phyloP scores from a whole-genome alignment of 192 early-diverging fungal species.

The Backusella psychrophila region DNA sequence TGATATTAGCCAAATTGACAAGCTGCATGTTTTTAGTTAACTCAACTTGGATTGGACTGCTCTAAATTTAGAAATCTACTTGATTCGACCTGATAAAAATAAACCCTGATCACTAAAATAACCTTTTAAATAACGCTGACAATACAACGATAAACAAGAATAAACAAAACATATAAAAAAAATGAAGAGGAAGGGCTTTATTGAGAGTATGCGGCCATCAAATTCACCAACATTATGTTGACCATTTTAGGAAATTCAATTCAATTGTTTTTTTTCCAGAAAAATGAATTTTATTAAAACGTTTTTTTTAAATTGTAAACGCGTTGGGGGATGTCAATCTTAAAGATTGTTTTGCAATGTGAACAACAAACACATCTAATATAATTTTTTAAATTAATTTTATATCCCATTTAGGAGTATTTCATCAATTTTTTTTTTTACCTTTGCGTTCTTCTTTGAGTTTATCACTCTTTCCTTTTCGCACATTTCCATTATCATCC shows the following conservation, averaged over 20 bases:
- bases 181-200: too few species aligned
- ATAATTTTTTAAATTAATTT: background rate
- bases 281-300: background rate
- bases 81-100: too few species aligned
- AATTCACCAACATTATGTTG: background rate
- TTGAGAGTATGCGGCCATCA: background rate
- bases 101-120: background rate
- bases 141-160: too few species aligned
- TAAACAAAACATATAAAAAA: too few species aligned
- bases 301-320: background rate
- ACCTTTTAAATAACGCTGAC: background rate
- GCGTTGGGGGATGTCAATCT: conserved; percentile 6
- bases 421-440: background rate
- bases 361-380: conserved; percentile 1
- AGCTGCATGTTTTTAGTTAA: too few species aligned
- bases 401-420: too few species aligned
- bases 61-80: too few species aligned
- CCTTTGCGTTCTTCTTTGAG: background rate
- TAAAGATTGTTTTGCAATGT: background rate
- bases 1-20: too few species aligned
- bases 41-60: too few species aligned
- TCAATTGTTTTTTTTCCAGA: background rate
- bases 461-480: background rate
- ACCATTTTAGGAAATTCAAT: background rate
- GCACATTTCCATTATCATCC: background rate